Base-by-base conservation (phyloP, 1,284 basidiomycete genomes). In the Tremellales sp. region DNA sequence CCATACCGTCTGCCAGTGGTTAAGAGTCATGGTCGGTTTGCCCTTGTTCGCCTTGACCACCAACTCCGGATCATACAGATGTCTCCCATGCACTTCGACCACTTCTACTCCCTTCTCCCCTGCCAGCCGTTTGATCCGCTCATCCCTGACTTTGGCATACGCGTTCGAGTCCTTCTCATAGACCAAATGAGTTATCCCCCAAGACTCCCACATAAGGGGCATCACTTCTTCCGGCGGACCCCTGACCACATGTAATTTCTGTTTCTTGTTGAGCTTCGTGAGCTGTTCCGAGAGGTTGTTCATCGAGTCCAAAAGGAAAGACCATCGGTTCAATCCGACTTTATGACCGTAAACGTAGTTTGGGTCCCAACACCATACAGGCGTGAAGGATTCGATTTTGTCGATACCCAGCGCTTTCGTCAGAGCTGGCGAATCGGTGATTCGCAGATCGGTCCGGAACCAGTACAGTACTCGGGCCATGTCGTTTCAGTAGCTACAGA, bases 371-470 rank as follows among this genome's bases (percentile, higher is more conserved):
- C 63, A 69, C 67, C 68, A 75, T 49, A 77, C 68, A 0, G 78
- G 77, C 56, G 75, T 78, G 52, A 78, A 70, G 0, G 67, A 61
- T 24, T 74, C 63, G 22, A 76, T 59, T 17, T 54, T 41, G 4
- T 47, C 36, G 22, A 79, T 64, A 15, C 62, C 64, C 11, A 79
- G 61, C 1, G 77, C 77, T 23, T 69, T 70, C 25, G 63, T 59
- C 10, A 80, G 67, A 0, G 78, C 77, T 4, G 78, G 78, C 5
- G 77, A 78, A 48, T 80, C 79, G 58, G 77, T 76, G 19, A 78
- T 58, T 36, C 79, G 73, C 29, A 80, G 63, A 61, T 81, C 79
- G 22, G 78, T 77, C 29, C 78, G 64, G 65, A 78, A 79, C 77
- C 76, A 78, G 57, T 76, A 76, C 10, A 79, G 52, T 3, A 78